Evolutionary conservation across 352 stramenopile species (phyloP).

Genomic region (Globisporangium lucens): DNA sequence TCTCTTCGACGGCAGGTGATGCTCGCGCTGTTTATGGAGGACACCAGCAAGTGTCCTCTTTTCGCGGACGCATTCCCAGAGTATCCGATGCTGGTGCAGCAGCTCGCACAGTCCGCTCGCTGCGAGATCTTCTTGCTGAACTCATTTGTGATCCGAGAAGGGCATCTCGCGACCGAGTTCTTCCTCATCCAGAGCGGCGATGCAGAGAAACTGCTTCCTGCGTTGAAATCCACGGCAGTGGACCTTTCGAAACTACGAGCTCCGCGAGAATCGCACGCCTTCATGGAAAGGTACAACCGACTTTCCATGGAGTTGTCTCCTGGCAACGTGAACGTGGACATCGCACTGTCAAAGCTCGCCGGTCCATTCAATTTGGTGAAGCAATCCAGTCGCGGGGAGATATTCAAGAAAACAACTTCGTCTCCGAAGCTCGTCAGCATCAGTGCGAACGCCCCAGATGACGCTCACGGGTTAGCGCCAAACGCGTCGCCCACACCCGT

Average conservation of each 20-base stretch:
- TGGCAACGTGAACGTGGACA: not conserved
- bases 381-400: not conserved
- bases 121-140: constrained; percentile 64
- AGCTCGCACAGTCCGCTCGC: constrained; percentile 27
- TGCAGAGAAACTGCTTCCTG: constrained; percentile 49
- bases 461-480: not conserved
- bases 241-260: constrained; percentile 1
- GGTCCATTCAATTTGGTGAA: not conserved
- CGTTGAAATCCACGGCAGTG: constrained; percentile 15
- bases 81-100: constrained; percentile 24
- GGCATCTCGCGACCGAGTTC: constrained; percentile 60
- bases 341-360: not conserved
- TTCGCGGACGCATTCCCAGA: constrained; percentile 19
- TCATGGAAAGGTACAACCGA: not conserved
- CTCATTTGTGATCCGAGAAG: constrained; percentile 51
- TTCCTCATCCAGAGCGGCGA: constrained; percentile 63
- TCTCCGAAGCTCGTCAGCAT: not conserved
- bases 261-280: not conserved
- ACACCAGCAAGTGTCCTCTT: constrained; percentile 32
- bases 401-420: constrained; percentile 1
- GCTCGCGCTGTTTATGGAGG: constrained; percentile 31
- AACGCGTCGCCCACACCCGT: no score
- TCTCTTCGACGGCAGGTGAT: constrained; percentile 37
- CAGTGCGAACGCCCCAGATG: not conserved
- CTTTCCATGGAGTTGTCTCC: constrained; percentile 1